Evolutionary conservation across 2,329 filamentous ascomycete genomes (phyloP).

Genomic region (Rutstroemia sp.): DNA sequence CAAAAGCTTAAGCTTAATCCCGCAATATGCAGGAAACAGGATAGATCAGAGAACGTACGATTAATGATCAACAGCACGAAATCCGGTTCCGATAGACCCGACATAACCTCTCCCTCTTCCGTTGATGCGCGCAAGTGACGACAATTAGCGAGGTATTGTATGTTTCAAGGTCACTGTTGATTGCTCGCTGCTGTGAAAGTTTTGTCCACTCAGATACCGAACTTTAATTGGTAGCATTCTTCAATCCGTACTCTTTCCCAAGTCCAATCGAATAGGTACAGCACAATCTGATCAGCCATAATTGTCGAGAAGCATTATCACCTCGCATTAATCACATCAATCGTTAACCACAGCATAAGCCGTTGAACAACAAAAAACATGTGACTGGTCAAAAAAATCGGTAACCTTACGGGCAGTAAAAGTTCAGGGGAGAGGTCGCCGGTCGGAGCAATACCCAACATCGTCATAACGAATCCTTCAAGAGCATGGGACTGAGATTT

Average conservation of each 20-base stretch:
- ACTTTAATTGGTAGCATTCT: neutral
- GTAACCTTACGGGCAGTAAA: neutral
- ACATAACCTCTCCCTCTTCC: too few species aligned
- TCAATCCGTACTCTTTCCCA: neutral
- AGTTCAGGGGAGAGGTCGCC: neutral
- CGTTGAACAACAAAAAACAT: neutral
- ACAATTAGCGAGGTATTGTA: neutral
- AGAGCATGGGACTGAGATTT: neutral
- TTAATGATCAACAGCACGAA: too few species aligned
- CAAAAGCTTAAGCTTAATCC: too few species aligned
- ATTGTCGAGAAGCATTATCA: neutral
- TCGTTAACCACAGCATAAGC: neutral
- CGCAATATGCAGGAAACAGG: too few species aligned
- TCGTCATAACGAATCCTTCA: neutral
- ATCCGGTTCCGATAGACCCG: too few species aligned
- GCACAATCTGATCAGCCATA: neutral
- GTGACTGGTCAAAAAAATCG: neutral
- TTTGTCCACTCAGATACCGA: neutral
- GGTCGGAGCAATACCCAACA: neutral
- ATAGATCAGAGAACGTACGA: too few species aligned
- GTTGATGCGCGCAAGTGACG: too few species aligned
- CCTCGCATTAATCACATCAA: neutral
- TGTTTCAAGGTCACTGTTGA: neutral
- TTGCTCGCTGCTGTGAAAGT: neutral
- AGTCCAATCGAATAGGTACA: neutral